phyloP scores from a whole-genome alignment of 2,329 filamentous ascomycete species.

The Ophiostoma ulmi region DNA sequence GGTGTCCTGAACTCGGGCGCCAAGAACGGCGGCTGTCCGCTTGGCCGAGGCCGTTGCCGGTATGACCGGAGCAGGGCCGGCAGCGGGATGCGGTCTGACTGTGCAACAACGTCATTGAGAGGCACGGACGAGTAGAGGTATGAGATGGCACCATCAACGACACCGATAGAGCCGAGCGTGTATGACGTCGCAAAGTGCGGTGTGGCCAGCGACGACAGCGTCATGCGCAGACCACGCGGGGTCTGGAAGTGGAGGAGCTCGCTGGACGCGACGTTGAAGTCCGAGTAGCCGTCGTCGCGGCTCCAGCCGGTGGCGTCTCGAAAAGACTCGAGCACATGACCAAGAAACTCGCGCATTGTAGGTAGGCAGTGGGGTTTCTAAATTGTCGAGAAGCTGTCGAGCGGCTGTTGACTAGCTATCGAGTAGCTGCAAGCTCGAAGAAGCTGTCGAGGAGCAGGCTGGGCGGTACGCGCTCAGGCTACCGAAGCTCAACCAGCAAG shows the following conservation, averaged over 20 bases:
- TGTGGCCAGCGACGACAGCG: constrained; percentile 84
- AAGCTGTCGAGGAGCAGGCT: neutral
- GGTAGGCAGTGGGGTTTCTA: neutral
- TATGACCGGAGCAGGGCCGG: constrained; percentile 77
- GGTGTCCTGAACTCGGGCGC: constrained; percentile 27
- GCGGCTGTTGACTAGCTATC: neutral
- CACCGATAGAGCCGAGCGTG: constrained; percentile 78
- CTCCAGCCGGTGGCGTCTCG: constrained; percentile 84
- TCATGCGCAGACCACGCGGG: constrained; percentile 76
- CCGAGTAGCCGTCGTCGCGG: constrained; percentile 84
- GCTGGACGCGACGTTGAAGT: constrained; percentile 76
- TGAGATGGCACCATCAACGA: constrained; percentile 94
- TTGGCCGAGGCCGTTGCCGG: constrained; percentile 52
- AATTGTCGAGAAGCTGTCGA: neutral
- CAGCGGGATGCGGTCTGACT: constrained; percentile 70
- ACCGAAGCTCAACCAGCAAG: neutral
- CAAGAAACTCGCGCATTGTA: constrained; percentile 90
- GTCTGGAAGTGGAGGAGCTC: constrained; percentile 84
- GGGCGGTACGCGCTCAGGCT: neutral
- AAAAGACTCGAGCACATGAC: constrained; percentile 89
- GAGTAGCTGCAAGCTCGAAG: neutral
- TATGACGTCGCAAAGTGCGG: constrained; percentile 94
- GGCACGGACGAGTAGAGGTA: constrained; percentile 91
- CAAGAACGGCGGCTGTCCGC: constrained; percentile 5
- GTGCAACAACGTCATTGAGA: constrained; percentile 58